These are phyloP conservation scores for Pythium brassicae DNA, from an alignment of 352 stramenopile genomes.

Conservation along the genomic window DNA sequence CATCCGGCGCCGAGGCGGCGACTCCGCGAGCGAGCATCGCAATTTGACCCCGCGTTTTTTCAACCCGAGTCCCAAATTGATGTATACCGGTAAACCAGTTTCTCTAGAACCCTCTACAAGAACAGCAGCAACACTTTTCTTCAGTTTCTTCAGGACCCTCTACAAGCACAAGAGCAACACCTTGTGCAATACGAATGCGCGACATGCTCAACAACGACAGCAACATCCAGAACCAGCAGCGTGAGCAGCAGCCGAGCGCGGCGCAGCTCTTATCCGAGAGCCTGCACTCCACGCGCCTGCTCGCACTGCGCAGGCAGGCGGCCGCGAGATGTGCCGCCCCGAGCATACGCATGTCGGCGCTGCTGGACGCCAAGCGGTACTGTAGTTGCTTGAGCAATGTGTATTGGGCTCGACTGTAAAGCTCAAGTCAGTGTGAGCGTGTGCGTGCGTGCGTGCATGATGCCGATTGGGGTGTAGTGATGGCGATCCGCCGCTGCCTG, in stretches of 20 bases:
- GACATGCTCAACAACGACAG: too few relatives aligned
- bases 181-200: too few relatives aligned
- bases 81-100: too few relatives aligned
- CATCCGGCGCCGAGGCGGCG: conserved; percentile 8
- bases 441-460: not conserved
- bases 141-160: too few relatives aligned
- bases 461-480: not conserved
- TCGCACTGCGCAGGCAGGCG: conserved; percentile 19
- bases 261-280: conserved; percentile 52
- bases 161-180: too few relatives aligned
- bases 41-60: too few relatives aligned
- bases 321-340: conserved; percentile 35
- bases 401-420: too few relatives aligned
- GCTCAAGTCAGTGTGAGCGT: not conserved
- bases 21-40: conserved; percentile 7
- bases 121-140: too few relatives aligned
- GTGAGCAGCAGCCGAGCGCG: conserved; percentile 20
- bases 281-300: conserved; percentile 27
- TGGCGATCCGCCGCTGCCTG: not conserved
- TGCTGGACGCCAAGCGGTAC: conserved; percentile 9
- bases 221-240: too few relatives aligned
- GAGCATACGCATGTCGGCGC: conserved; percentile 24
- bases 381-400: too few relatives aligned
- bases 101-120: too few relatives aligned
- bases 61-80: too few relatives aligned